Base-by-base conservation (phyloP, 148 eudicot species). In the Nepenthes gracilis region DNA sequence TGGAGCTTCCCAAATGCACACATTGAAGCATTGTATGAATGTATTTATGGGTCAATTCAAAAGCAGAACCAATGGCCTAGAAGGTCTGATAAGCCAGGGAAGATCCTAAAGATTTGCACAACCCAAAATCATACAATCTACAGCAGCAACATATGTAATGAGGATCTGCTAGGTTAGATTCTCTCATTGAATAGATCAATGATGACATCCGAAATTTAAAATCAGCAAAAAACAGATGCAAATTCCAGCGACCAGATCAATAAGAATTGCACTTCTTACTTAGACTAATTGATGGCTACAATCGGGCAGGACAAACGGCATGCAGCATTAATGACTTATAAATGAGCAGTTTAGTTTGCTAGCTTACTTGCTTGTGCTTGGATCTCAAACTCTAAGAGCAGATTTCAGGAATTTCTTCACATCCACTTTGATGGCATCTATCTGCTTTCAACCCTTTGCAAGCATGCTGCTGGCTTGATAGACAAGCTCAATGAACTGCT, bases 61-160 rank as follows among this genome's bases (percentile, higher is more conserved):
- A 89, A 2, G 68, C 36, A 60, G 85, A 66, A 64, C 78, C 61
- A 58, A 94, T 86, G 47, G 99, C 84, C 55, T 67, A 78, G 75
- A 94, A 94, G 43, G 99, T 89, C 76, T 89, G 89, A 74, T 81
- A 89, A 64, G 99, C 99, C 61, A 92, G 88, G 64, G 86, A 79
- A 86, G 82, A 76, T 94, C 99, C 99, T 97, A 94, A 57, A 77
- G 86, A 69, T 94, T 94, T 36, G 95, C 96, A 80, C 99, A 86
- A 43, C 99, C 99, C 70, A 94, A 72, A 65, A 89, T 74, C 56
- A 94, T 64, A 74, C 99, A 94, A 65, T 94, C 89, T 45, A 94
- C 69, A 37, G 95, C 97, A 74, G 97, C 84, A 72, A 94, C 82
- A 68, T 97, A 94, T 67, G 81, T 94, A 69, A 70, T 90, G 97